phyloP scores from a whole-genome alignment of 129 eudicot species.

The Artemisia argyi region DNA sequence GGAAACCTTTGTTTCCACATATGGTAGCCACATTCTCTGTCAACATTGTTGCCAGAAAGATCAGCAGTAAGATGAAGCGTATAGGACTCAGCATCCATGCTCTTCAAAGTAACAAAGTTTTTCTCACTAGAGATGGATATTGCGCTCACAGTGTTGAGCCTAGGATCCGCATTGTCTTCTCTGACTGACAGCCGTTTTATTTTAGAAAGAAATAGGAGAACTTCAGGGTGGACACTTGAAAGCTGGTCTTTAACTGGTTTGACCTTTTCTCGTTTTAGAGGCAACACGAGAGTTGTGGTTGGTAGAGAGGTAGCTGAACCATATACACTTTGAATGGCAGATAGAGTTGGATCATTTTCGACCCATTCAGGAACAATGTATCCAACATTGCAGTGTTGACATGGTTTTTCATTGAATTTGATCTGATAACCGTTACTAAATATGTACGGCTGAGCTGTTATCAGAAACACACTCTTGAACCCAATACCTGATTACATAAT shows the following conservation, averaged over 20 bases:
- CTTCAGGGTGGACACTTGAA: slow-evolving; percentile 53
- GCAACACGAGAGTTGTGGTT: slow-evolving; percentile 52
- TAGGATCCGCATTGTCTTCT: slow-evolving; percentile 42
- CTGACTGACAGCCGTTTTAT: slow-evolving; percentile 50
- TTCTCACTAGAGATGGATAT: slow-evolving; percentile 54
- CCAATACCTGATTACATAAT: slow-evolving; percentile 47
- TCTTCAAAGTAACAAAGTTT: slow-evolving; percentile 37
- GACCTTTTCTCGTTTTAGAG: slow-evolving; percentile 53
- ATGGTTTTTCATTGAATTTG: slow-evolving; percentile 51
- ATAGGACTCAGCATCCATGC: slow-evolving; percentile 52
- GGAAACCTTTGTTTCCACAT: slow-evolving; percentile 67
- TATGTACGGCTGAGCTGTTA: slow-evolving; percentile 55
- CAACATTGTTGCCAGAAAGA: not conserved
- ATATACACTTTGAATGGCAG: slow-evolving; percentile 34
- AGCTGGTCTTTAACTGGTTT: slow-evolving; percentile 50
- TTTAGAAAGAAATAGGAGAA: slow-evolving; percentile 55
- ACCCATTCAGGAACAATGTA: slow-evolving; percentile 74
- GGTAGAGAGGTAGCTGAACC: slow-evolving; percentile 41
- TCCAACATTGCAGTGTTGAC: slow-evolving; percentile 47
- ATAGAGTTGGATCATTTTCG: slow-evolving; percentile 35
- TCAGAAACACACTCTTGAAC: slow-evolving; percentile 61
- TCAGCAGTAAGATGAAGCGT: slow-evolving; percentile 42
- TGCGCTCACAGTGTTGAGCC: slow-evolving; percentile 37
- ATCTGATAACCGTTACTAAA: slow-evolving; percentile 67
- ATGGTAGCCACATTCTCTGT: slow-evolving; percentile 45